phyloP scores from a whole-genome alignment of 192 early-diverging fungal species.

The Backusella tuberculispora region DNA sequence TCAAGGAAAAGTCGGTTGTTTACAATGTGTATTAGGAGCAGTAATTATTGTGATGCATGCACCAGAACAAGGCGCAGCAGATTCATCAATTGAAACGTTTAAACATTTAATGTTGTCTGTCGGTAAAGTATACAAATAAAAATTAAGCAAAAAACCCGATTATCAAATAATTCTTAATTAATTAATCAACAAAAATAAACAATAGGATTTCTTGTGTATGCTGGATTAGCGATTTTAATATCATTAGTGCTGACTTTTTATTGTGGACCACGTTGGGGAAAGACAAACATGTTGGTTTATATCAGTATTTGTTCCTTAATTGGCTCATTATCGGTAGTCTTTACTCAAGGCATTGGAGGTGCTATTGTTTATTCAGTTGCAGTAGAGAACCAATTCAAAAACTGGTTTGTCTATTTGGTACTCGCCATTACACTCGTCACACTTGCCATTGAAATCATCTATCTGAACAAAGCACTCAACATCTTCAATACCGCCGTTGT shows the following conservation, averaged over 20 bases:
- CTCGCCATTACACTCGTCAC: slow-evolving; percentile 75
- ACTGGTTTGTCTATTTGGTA: slow-evolving; percentile 84
- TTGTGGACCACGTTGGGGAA: slow-evolving; percentile 78
- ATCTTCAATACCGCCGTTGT: slow-evolving; percentile 89
- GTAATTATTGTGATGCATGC: slow-evolving; percentile 86
- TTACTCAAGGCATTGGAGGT: slow-evolving; percentile 86
- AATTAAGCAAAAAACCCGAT: background rate
- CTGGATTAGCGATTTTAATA: slow-evolving; percentile 58
- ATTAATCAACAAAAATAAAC: background rate
- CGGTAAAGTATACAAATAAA: slow-evolving; percentile 24
- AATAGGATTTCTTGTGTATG: slow-evolving; percentile 74
- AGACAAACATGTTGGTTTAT: slow-evolving; percentile 82
- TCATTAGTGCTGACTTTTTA: slow-evolving; percentile 75
- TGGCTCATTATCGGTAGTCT: slow-evolving; percentile 86
- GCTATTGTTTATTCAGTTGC: slow-evolving; percentile 88
- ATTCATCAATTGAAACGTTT: slow-evolving; percentile 78
- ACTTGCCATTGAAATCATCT: slow-evolving; percentile 90
- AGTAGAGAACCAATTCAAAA: slow-evolving; percentile 81
- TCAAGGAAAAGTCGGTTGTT: slow-evolving; percentile 87
- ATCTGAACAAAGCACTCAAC: slow-evolving; percentile 94
- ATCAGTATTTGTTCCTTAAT: slow-evolving; percentile 91
- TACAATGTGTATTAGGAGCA: slow-evolving; percentile 84
- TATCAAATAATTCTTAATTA: background rate
- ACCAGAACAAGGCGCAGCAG: slow-evolving; percentile 75
- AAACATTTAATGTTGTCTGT: slow-evolving; percentile 42